These are phyloP conservation scores for Rhynchosporium agropyri DNA, from an alignment of 2,329 filamentous ascomycete genomes.

Conservation along the genomic window DNA sequence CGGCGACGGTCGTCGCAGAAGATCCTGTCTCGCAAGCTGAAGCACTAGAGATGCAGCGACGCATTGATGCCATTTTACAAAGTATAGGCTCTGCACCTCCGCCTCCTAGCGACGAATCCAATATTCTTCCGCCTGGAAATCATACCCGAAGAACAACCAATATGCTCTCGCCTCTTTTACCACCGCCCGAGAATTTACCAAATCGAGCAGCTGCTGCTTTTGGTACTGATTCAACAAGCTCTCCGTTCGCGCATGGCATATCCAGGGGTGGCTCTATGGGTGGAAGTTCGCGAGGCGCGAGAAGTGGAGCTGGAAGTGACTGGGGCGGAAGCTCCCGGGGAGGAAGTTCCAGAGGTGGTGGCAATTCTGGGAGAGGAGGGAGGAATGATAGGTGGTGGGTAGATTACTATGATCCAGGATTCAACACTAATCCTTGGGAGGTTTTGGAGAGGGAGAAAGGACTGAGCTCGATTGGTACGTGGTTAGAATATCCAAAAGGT, in stretches of 20 bases:
- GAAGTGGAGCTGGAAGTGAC: slow-evolving; percentile 14
- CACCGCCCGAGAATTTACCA: slow-evolving; percentile 20
- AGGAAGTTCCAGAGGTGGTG: slow-evolving; percentile 11
- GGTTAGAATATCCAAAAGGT: slow-evolving; percentile 44
- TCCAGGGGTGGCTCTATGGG: slow-evolving; percentile 20
- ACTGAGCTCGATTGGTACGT: slow-evolving; percentile 49
- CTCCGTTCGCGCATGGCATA: slow-evolving; percentile 30
- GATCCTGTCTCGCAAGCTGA: slow-evolving; percentile 22
- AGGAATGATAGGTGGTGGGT: slow-evolving; percentile 59
- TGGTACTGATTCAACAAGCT: background rate
- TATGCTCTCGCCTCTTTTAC: slow-evolving; percentile 13
- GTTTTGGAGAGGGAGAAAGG: slow-evolving; percentile 53
- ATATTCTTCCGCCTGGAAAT: background rate
- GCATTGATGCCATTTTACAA: slow-evolving; percentile 37
- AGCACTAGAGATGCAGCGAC: slow-evolving; percentile 33
- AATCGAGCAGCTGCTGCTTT: slow-evolving; percentile 18
- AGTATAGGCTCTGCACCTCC: slow-evolving; percentile 23
- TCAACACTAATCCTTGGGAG: slow-evolving; percentile 75
- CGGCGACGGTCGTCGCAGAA: slow-evolving; percentile 7
- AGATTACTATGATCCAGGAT: slow-evolving; percentile 69
- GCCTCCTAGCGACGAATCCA: slow-evolving; percentile 15
- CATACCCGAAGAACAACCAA: background rate
- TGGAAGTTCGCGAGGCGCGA: slow-evolving; percentile 17
- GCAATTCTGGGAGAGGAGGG: slow-evolving; percentile 41
- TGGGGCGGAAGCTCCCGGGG: slow-evolving; percentile 15